Percentiles rank a stretch among this genome's conserved stretches.
phyloP scores from a whole-genome alignment of 2,329 filamentous ascomycete genomes.

The Aphanoascus verrucosus region DNA sequence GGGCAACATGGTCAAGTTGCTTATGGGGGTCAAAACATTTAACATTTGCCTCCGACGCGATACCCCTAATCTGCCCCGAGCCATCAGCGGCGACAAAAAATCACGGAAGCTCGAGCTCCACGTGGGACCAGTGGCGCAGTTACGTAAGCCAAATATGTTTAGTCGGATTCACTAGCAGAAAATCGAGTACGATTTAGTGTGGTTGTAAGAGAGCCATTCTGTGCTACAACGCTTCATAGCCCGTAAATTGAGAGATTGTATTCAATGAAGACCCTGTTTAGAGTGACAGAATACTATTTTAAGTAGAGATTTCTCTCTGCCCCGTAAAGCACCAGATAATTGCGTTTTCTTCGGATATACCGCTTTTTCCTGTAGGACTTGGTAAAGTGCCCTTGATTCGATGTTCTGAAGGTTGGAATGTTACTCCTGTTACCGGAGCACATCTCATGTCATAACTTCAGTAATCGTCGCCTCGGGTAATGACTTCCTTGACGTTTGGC shows the following conservation, averaged over 20 bases:
- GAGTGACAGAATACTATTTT: too few species aligned
- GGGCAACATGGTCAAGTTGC: not conserved
- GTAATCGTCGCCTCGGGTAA: slow-evolving; percentile 77
- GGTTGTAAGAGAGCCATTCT: too few species aligned
- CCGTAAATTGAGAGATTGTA: too few species aligned
- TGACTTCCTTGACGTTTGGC: slow-evolving; percentile 74
- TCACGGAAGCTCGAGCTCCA: slow-evolving; percentile 8
- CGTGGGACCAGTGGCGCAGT: slow-evolving; percentile 12
- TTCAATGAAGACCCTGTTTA: too few species aligned
- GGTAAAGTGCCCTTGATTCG: not conserved
- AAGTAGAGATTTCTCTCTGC: not conserved
- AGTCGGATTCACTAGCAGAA: not conserved
- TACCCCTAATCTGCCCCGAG: not conserved
- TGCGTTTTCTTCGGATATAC: not conserved
- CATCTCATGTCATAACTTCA: slow-evolving; percentile 32
- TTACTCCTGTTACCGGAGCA: slow-evolving; percentile 11
- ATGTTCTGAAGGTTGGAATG: not conserved
- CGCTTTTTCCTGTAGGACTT: not conserved
- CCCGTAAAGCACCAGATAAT: not conserved
- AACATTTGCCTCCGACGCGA: not conserved
- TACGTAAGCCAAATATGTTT: slow-evolving; percentile 3
- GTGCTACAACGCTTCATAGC: too few species aligned
- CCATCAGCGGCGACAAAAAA: not conserved
- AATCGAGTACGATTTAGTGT: not conserved
- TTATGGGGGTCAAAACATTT: not conserved